phyloP scores from a whole-genome alignment of 2,329 filamentous ascomycete genomes.

The Tolypocladium tropicale region DNA sequence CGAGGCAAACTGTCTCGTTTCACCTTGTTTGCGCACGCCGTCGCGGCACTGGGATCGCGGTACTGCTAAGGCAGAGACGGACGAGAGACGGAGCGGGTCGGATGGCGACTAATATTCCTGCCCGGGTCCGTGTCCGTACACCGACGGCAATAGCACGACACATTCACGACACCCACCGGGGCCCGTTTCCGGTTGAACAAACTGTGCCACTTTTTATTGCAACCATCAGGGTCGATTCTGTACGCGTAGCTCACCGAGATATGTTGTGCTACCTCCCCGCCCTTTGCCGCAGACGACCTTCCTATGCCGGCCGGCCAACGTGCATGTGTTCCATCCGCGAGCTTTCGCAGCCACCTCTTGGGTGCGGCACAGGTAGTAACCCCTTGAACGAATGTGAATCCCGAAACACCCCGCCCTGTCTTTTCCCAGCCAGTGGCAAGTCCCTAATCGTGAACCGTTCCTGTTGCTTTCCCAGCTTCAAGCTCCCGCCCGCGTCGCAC shows the following conservation, averaged over 20 bases:
- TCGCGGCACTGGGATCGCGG: neutral
- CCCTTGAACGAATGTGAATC: neutral
- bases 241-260: neutral
- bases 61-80: neutral
- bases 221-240: neutral
- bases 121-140: neutral
- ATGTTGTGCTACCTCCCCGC: neutral
- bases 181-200: too few relatives aligned
- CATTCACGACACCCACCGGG: too few relatives aligned
- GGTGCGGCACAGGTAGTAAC: neutral
- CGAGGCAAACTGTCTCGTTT: neutral
- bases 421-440: neutral
- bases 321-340: neutral
- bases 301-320: neutral
- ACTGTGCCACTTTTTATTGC: too few relatives aligned
- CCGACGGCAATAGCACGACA: neutral
- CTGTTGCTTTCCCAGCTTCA: neutral
- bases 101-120: neutral
- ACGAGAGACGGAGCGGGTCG: neutral
- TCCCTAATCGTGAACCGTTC: neutral
- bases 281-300: neutral
- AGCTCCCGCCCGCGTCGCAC: neutral
- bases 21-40: neutral
- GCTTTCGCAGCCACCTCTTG: neutral
- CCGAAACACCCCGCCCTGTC: neutral